These are phyloP conservation scores for Pythium grandisporangium DNA, from an alignment of 352 stramenopile genomes.

Conservation along the genomic window DNA sequence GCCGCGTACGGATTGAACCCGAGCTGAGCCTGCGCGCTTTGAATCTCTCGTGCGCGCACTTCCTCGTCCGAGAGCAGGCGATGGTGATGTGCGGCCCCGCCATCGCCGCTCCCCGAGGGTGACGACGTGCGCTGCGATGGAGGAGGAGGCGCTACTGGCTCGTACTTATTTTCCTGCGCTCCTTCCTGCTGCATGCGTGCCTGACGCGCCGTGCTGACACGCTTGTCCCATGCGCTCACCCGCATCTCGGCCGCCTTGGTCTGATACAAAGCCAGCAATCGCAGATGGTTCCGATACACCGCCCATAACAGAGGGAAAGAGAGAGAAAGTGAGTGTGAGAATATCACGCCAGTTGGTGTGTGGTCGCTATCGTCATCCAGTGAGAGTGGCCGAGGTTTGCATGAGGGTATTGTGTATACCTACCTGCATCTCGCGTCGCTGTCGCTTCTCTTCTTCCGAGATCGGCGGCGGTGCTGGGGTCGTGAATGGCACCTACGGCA, in stretches of 20 bases:
- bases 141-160: constrained; percentile 13
- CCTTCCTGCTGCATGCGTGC: constrained; percentile 38
- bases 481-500: constrained; percentile 31
- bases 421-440: constrained; percentile 55
- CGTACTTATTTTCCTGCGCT: constrained; percentile 30
- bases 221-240: constrained; percentile 62
- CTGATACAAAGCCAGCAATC: constrained; percentile 9
- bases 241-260: constrained; percentile 47
- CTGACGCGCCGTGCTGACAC: constrained; percentile 42
- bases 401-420: too few species aligned
- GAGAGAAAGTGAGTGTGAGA: too few species aligned
- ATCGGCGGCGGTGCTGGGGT: constrained; percentile 25
- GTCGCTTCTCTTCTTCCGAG: constrained; percentile 42
- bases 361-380: too few species aligned
- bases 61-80: constrained; percentile 44
- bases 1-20: constrained; percentile 69
- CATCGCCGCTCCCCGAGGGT: too few species aligned
- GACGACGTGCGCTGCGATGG: constrained; percentile 1
- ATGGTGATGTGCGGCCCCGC: too few species aligned
- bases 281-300: neutral
- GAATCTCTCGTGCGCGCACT: constrained; percentile 51
- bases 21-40: constrained; percentile 40
- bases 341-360: too few species aligned
- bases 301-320: neutral
- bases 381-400: too few species aligned